phyloP scores from a whole-genome alignment of 148 eudicot species.

The Diospyros kaki region DNA sequence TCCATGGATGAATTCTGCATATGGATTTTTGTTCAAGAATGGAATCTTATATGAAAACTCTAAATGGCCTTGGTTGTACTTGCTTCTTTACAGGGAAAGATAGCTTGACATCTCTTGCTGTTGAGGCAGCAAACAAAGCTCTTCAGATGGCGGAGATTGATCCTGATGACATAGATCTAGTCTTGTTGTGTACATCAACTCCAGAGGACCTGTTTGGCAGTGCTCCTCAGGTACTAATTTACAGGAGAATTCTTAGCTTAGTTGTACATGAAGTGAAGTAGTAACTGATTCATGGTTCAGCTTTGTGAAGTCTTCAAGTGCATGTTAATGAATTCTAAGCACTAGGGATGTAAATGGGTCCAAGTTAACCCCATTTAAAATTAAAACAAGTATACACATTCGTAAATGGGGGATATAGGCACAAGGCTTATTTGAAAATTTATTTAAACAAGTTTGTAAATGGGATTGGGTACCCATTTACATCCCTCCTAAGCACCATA shows the following conservation, averaged over 20 bases:
- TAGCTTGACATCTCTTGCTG: slow-evolving; percentile 66
- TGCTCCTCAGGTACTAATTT: slow-evolving; percentile 78
- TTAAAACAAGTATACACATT: too few species aligned
- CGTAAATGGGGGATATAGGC: too few species aligned
- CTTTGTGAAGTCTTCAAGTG: background rate
- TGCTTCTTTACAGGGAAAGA: slow-evolving; percentile 54
- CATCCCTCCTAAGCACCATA: too few species aligned
- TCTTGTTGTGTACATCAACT: slow-evolving; percentile 88
- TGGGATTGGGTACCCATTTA: too few species aligned
- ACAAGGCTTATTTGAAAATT: too few species aligned
- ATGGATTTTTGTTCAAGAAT: background rate
- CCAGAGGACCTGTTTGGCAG: slow-evolving; percentile 93
- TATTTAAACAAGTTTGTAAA: too few species aligned
- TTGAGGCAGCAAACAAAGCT: slow-evolving; percentile 82
- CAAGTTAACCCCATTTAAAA: too few species aligned
- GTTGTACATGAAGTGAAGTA: background rate
- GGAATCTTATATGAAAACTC: background rate
- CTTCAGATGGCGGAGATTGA: slow-evolving; percentile 82
- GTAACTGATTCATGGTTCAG: background rate
- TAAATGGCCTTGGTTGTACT: background rate
- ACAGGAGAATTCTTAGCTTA: background rate
- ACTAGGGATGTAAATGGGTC: too few species aligned
- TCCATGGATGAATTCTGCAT: too few species aligned
- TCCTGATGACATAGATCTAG: slow-evolving; percentile 79
- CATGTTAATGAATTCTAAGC: background rate